Percentiles rank a stretch among this genome's conserved stretches.
phyloP scores from a whole-genome alignment of 352 stramenopile genomes.

The Phytophthora hibernalis region DNA sequence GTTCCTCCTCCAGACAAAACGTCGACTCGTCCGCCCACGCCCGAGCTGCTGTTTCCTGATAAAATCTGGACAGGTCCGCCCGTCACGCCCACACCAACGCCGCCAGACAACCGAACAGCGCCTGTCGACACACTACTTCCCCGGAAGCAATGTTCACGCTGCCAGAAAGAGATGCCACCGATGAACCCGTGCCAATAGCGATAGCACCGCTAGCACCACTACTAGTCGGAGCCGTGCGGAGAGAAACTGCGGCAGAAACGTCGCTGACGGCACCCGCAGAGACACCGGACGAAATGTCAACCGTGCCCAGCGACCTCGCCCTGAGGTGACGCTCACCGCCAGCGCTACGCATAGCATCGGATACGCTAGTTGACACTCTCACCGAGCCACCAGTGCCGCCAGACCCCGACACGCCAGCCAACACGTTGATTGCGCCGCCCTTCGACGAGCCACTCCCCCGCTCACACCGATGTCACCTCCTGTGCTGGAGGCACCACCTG shows the following conservation, averaged over 20 bases:
- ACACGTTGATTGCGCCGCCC: slow-evolving; percentile 35
- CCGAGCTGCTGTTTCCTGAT: slow-evolving; percentile 27
- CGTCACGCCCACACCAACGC: slow-evolving; percentile 18
- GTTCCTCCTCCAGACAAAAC: slow-evolving; percentile 21
- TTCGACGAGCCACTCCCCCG: slow-evolving; percentile 25
- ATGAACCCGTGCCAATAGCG: slow-evolving; percentile 17
- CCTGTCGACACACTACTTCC: slow-evolving; percentile 20
- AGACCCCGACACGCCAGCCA: slow-evolving; percentile 6
- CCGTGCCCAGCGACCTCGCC: slow-evolving; percentile 22
- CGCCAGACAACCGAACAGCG: slow-evolving; percentile 18
- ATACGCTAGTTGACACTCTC: slow-evolving; percentile 19
- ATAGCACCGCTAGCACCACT: slow-evolving; percentile 22
- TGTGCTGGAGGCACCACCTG: slow-evolving; percentile 25
- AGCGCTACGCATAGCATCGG: slow-evolving; percentile 27
- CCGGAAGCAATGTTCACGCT: slow-evolving; percentile 19
- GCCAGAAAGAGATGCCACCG: slow-evolving; percentile 19
- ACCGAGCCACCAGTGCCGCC: slow-evolving; percentile 8
- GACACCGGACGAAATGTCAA: slow-evolving; percentile 27
- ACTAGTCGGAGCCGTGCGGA: slow-evolving; percentile 21
- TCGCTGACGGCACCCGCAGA: slow-evolving; percentile 10
- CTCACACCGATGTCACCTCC: slow-evolving; percentile 17
- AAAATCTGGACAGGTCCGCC: slow-evolving; percentile 23
- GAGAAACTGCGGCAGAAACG: slow-evolving; percentile 23
- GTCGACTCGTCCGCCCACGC: slow-evolving; percentile 20
- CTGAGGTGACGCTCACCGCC: slow-evolving; percentile 25